Base-by-base conservation (phyloP, 2,329 filamentous ascomycete species). In the Escovopsis sp. region DNA sequence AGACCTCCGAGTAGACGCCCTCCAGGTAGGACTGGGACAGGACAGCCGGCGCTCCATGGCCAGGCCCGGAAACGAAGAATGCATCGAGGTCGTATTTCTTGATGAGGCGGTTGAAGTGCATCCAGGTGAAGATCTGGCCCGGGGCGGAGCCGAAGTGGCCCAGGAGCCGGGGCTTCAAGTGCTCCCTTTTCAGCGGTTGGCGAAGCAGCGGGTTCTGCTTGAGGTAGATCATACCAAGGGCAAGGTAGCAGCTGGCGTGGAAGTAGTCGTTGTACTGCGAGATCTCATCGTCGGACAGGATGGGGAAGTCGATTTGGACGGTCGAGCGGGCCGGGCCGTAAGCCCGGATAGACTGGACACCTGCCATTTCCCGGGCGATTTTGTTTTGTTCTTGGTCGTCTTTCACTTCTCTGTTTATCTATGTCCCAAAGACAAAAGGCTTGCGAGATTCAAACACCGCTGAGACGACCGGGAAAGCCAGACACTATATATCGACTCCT, bases 61-160 rank as follows among this genome's bases (percentile, higher is more conserved):
- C 83, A 0, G 83, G 83, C 6, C 83, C 83, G 2, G 80, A 84
- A 44, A 88, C 67, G 57, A 84, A 87, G 50, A 84, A 69, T 27
- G 74, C 70, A 53, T 88, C 71, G 39, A 87, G 63, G 48, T 84
- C 74, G 53, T 85, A 82, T 61, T 86, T 87, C 60, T 82, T 85
- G 67, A 87, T 85, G 45, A 87, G 64, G 30, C 81, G 78, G 60
- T 87, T 87, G 69, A 85, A 81, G 62, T 87, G 82, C 65, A 86
- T 83, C 59, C 79, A 87, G 30, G 81, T 83, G 61, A 88, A 87
- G 44, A 81, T 78, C 59, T 87, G 83, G 12, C 82, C 83, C n/a
- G 83, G 78, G 39, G 83, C 81, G 3, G 80, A 84, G 41, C 83
- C 83, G 69, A 84, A 88, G 56, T 88, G 83, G 33, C 83, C 83